Percentiles rank a stretch among this genome's conserved stretches.
Evolutionary conservation across 2,329 filamentous ascomycete species (phyloP).

Genomic region (Alternaria triticimaculans): DNA sequence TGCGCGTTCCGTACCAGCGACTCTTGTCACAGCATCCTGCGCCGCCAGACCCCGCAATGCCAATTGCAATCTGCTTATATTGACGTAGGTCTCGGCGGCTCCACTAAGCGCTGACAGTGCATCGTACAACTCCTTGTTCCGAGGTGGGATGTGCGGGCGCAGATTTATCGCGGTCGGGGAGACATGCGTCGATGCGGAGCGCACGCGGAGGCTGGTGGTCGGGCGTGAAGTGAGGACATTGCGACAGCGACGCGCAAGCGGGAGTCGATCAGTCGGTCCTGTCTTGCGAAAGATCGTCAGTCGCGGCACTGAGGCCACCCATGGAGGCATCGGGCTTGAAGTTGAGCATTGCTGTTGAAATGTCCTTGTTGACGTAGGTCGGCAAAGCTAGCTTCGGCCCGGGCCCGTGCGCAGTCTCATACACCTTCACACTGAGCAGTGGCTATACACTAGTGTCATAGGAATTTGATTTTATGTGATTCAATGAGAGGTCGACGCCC

Average conservation of each 20-base stretch:
- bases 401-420: conserved; percentile 21
- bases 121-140: conserved; percentile 63
- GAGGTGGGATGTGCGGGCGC: conserved; percentile 59
- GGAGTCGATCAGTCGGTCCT: conserved; percentile 36
- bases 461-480: conserved; percentile 24
- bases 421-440: neutral
- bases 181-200: conserved; percentile 53
- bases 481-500: conserved; percentile 31
- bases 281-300: conserved; percentile 31
- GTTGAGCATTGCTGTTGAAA: conserved; percentile 33
- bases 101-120: conserved; percentile 67
- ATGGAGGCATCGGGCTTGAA: conserved; percentile 52
- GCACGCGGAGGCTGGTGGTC: conserved; percentile 27
- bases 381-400: conserved; percentile 35
- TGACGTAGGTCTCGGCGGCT: conserved; percentile 66
- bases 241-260: conserved; percentile 32
- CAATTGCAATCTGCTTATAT: conserved; percentile 74
- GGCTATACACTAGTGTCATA: neutral
- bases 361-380: conserved; percentile 30
- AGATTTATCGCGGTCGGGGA: conserved; percentile 62
- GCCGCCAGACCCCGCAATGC: conserved; percentile 69
- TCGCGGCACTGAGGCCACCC: conserved; percentile 47
- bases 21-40: conserved; percentile 59
- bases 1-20: conserved; percentile 57
- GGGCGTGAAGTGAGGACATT: conserved; percentile 27